Conservation (phyloP, 768 basidiomycete species). For the Trametes villosa region DNA sequence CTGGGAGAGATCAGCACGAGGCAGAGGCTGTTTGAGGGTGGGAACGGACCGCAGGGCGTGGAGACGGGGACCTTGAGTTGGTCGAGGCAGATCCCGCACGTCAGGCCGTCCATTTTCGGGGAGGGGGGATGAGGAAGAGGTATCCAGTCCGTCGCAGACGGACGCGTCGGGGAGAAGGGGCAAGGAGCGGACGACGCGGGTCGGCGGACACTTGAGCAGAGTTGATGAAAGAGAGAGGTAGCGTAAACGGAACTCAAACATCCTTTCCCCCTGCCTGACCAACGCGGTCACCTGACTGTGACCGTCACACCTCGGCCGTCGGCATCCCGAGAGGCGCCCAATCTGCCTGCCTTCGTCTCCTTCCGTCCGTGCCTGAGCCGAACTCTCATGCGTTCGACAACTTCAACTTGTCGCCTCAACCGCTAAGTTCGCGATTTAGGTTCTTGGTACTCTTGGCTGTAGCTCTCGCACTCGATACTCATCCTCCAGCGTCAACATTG, state of each 20-base stretch:
- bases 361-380: too few relatives aligned
- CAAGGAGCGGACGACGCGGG: conserved; percentile 7
- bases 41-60: conserved; percentile 36
- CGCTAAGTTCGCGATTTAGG: too few relatives aligned
- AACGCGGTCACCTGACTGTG: conserved; percentile 19
- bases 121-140: neutral
- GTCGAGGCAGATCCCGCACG: conserved; percentile 38
- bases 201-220: too few relatives aligned
- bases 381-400: too few relatives aligned
- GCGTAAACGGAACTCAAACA: neutral
- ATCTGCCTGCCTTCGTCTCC: neutral
- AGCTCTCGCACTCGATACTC: too few relatives aligned
- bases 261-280: neutral
- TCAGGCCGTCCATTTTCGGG: conserved; percentile 20
- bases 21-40: neutral
- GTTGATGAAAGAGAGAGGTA: neutral
- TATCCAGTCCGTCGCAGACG: conserved; percentile 24
- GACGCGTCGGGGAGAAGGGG: conserved; percentile 7
- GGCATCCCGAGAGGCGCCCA: neutral
- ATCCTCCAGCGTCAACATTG: too few relatives aligned
- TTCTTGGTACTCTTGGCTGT: too few relatives aligned
- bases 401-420: too few relatives aligned
- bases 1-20: conserved; percentile 14
- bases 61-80: conserved; percentile 33
- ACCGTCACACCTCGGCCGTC: conserved; percentile 6